Percentiles rank a stretch among this genome's conserved stretches.
phyloP scores from a whole-genome alignment of 225 moss, liverwort and hornwort species.

The Rhytidiadelphus loreus region DNA sequence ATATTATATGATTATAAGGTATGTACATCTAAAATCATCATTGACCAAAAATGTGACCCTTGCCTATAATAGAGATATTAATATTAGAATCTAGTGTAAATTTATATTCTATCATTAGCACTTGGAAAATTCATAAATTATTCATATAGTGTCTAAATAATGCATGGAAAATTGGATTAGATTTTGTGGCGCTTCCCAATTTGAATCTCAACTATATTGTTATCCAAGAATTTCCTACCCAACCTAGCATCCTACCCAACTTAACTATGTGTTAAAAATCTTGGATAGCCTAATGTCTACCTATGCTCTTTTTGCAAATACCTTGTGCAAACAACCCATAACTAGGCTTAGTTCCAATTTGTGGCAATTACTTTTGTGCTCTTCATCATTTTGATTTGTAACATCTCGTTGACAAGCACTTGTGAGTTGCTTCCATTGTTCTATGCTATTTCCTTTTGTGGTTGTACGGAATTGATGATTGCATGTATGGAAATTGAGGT shows the following conservation, averaged over 20 bases:
- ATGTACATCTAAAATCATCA: not conserved
- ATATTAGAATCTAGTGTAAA: not conserved
- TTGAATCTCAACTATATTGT: not conserved
- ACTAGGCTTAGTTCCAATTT: not conserved
- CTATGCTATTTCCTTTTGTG: not conserved
- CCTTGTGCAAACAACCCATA: not conserved
- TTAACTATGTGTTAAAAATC: not conserved
- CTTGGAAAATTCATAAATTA: not conserved
- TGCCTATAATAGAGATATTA: not conserved
- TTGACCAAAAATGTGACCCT: not conserved
- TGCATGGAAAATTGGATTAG: not conserved
- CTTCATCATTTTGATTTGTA: too few relatives aligned
- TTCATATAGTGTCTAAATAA: rapidly evolving
- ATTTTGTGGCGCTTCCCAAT: rapidly evolving
- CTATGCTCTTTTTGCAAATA: not conserved
- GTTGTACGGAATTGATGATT: not conserved
- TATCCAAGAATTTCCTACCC: not conserved
- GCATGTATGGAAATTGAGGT: not conserved
- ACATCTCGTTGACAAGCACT: too few relatives aligned
- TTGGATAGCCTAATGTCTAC: not conserved
- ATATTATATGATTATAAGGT: not conserved
- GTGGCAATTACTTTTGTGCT: too few relatives aligned
- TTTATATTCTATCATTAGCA: not conserved
- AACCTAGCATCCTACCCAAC: not conserved
- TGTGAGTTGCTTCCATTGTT: too few relatives aligned